phyloP scores from a whole-genome alignment of 345 rosid genomes.

The Capsella bursapastoris region DNA sequence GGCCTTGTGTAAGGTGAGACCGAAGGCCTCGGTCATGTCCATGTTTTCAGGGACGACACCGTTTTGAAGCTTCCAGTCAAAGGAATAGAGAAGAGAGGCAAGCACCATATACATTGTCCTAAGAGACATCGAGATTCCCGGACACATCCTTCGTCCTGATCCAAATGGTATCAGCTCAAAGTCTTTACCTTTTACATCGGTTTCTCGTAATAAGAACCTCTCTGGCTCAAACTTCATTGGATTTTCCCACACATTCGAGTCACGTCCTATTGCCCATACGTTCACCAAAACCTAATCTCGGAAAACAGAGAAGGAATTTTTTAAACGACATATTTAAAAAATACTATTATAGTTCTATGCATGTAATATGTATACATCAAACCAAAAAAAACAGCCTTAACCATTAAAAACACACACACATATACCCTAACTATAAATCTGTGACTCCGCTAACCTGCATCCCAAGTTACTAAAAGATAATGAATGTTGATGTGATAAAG shows the following conservation, averaged over 20 bases:
- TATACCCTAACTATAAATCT: background rate
- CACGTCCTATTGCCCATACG: conserved; percentile 48
- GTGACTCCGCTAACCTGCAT: background rate
- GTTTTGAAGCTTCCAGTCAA: conserved; percentile 52
- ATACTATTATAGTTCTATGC: too few species aligned
- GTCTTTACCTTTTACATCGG: conserved; percentile 35
- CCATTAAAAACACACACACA: too few species aligned
- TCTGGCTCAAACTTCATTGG: conserved; percentile 47
- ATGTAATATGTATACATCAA: background rate
- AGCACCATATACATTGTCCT: conserved; percentile 50
- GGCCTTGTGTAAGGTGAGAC: conserved; percentile 42
- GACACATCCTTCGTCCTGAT: conserved; percentile 42
- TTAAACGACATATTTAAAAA: background rate
- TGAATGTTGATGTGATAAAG: background rate
- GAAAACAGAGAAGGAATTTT: background rate
- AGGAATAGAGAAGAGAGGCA: conserved; percentile 51
- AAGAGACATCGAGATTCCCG: conserved; percentile 45
- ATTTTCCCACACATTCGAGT: conserved; percentile 45
- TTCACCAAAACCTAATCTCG: conserved; percentile 43
- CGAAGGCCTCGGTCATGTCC: conserved; percentile 49
- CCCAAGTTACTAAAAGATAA: background rate
- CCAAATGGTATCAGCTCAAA: conserved; percentile 44
- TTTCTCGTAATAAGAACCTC: conserved; percentile 31
- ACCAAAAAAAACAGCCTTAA: background rate
- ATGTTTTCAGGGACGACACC: conserved; percentile 42